Base-by-base conservation (phyloP, 768 basidiomycete species). In the Lactifluus pinguis region DNA sequence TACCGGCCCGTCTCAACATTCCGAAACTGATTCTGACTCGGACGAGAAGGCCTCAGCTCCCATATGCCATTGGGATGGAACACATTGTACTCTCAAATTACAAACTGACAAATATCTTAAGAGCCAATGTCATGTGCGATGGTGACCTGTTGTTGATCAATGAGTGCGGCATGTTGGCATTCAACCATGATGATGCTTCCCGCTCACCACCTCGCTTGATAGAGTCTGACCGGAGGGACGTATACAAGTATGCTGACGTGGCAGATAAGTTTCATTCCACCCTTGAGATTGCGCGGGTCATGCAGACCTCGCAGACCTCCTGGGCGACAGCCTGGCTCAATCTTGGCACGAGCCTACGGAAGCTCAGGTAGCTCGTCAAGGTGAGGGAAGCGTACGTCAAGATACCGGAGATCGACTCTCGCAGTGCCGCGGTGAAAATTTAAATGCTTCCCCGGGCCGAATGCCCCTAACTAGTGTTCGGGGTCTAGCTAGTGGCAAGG, bases 51-150 rank as follows among this genome's bases (percentile, higher is more conserved):
- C n/a, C n/a, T 21, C 68, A 95, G 95, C n/a, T 94, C 94, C 4
- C 95, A 99, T 74, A 75, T 99, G 4, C 95, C 97, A 1, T 76
- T 97, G 97, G 95, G 6, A 98, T 98, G 95, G 95, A 99, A 72
- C 91, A 98, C 66, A 90, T 99, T 41, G 86, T 87, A 69, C 78
- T 99, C 6, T 89, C 87, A 32, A 92, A 98, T 64, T 79, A 83
- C 78, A 92, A 49, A 95, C 97, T 4, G 86, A 90, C 52, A 95
- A 98, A 69, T 89, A 95, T 17, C 78, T 99, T 44, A 79, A 83
- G 62, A 90, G 87, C 95, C 4, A 76, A 85, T 65, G 73, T 79
- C 4, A 86, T 95, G 76, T 95, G 94, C 69, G 81, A 87, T 62
- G 84, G 82, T 9, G 97, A 99, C 69, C 95, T 97, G 41, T 75